These are phyloP conservation scores for Trypanosomatidae sp. DNA, from an alignment of 208 protist species.

Conservation along the genomic window DNA sequence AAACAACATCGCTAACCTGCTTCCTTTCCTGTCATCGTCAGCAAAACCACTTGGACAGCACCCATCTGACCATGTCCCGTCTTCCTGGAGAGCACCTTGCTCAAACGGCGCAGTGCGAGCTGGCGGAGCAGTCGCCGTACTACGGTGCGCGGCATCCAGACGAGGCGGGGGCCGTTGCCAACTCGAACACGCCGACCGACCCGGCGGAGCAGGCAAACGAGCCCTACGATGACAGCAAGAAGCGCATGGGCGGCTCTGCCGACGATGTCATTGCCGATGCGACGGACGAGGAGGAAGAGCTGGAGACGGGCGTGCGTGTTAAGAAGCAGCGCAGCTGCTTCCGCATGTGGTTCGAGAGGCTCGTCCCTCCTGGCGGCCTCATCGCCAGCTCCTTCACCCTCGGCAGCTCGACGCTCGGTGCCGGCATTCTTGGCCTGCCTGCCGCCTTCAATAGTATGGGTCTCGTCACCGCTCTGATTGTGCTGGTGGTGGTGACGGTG, in stretches of 20 bases:
- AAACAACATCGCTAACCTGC: too few species aligned
- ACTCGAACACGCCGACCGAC: not conserved
- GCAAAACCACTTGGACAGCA: too few species aligned
- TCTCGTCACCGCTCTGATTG: slow-evolving; percentile 36
- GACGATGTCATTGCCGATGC: not conserved
- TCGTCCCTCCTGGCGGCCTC: slow-evolving; percentile 56
- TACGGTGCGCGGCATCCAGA: too few species aligned
- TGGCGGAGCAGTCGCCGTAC: not conserved
- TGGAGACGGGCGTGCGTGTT: not conserved
- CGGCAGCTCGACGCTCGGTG: slow-evolving; percentile 54
- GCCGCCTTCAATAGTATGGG: slow-evolving; percentile 66
- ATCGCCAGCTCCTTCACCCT: slow-evolving; percentile 61
- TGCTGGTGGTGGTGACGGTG: slow-evolving; percentile 37
- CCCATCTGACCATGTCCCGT: slow-evolving; percentile 9
- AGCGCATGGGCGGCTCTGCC: not conserved
- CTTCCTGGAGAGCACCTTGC: slow-evolving; percentile 6
- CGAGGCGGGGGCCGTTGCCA: not conserved
- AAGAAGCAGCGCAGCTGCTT: slow-evolving; percentile 10
- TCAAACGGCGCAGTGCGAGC: slow-evolving; percentile 1
- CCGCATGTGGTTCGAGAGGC: slow-evolving; percentile 25
- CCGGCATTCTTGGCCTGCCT: slow-evolving; percentile 62
- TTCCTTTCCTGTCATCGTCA: too few species aligned
- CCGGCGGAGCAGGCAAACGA: not conserved
- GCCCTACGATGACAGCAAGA: not conserved
- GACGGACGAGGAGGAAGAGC: slow-evolving; percentile 11